Evolutionary conservation across 495 filamentous ascomycete genomes (phyloP).

Genomic region (Wilcoxina mikolae): DNA sequence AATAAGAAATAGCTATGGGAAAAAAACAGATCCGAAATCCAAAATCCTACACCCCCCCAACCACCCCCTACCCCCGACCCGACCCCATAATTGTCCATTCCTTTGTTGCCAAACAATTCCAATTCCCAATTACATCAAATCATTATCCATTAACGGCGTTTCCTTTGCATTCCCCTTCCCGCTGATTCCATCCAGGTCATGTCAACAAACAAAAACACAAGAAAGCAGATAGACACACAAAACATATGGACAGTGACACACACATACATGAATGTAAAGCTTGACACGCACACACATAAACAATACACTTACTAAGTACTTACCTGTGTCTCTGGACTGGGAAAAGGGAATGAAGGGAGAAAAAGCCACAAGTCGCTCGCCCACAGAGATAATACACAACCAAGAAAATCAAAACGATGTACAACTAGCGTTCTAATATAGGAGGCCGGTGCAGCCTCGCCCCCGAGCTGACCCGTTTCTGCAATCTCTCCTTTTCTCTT

Average conservation of each 20-base stretch:
- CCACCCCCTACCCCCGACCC: no score
- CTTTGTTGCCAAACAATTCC: no score
- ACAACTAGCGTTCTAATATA: neutral
- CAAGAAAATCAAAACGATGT: neutral
- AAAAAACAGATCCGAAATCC: no score
- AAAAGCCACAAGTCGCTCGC: neutral
- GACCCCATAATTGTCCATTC: no score
- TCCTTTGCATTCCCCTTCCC: neutral
- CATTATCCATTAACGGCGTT: neutral
- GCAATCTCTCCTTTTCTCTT: conserved; percentile 40
- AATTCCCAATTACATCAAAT: neutral
- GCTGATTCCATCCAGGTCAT: conserved; percentile 22
- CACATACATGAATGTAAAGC: no score
- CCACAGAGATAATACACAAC: neutral
- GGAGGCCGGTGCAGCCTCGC: conserved; percentile 43
- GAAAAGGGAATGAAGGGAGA: no score
- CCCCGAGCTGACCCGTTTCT: conserved; percentile 49
- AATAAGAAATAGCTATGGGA: no score
- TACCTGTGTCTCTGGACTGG: no score
- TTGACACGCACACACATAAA: no score
- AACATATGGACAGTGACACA: no score
- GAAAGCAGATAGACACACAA: neutral
- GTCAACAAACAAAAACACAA: neutral
- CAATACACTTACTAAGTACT: no score
- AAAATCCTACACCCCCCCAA: no score